Conservation (phyloP, 257 asterid genomes). For the Datura wrightii region DNA sequence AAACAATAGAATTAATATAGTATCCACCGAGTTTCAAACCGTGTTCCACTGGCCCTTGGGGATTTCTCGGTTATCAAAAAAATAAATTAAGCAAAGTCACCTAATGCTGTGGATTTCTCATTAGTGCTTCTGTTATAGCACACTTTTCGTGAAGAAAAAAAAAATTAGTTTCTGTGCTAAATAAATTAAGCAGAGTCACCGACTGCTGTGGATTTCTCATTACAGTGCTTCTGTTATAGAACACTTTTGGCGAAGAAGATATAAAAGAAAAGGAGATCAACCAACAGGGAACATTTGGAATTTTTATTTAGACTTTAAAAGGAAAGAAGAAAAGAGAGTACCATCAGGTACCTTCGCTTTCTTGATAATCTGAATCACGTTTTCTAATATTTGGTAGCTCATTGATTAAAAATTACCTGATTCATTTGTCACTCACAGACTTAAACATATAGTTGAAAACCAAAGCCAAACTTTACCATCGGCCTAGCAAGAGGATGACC, state of each 20-base stretch:
- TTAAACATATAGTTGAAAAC: slow-evolving; percentile 5
- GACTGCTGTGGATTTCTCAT: neutral
- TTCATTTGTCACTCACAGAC: slow-evolving; percentile 7
- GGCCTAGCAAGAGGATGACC: neutral
- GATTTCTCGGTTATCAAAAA: neutral
- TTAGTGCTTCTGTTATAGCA: neutral
- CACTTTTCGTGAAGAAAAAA: neutral
- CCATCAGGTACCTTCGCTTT: neutral
- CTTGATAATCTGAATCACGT: neutral
- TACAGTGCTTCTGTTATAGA: neutral
- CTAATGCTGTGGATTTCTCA: neutral
- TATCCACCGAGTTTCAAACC: neutral
- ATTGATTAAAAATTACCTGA: slow-evolving; percentile 7
- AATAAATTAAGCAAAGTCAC: neutral
- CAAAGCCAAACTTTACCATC: neutral
- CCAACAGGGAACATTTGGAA: neutral
- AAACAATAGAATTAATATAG: slow-evolving; percentile 18
- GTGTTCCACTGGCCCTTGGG: neutral
- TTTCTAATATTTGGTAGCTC: neutral
- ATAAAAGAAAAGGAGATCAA: neutral
- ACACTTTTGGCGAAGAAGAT: neutral
- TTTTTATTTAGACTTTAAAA: neutral
- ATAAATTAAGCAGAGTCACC: neutral
- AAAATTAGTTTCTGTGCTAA: neutral
- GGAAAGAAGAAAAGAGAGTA: neutral